Base-by-base conservation (phyloP, 768 basidiomycete species). In the Mycena sanguinolenta region DNA sequence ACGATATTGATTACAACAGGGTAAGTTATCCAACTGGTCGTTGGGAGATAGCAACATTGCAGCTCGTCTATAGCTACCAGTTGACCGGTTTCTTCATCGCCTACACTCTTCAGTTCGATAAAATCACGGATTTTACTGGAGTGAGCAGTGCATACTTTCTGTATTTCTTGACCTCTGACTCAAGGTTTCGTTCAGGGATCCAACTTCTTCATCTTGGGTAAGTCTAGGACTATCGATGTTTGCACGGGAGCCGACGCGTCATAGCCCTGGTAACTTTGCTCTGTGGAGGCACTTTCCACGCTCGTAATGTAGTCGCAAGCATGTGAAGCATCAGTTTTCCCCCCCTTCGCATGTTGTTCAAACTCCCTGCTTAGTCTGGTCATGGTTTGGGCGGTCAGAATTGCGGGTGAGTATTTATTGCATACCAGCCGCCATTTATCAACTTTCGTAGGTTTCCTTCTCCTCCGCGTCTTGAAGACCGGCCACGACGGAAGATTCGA, bases 71-170 rank as follows among this genome's bases (percentile, higher is more conserved):
- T 17, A 30, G 39, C 42, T 93, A 88, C 76, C 92, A 92, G 75
- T 81, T 89, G 5, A 67, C 81, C 1, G 91, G 91, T 9, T 92
- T 92, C 73, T 83, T 85, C 5, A 88, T 92, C 63, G 90, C 91
- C 9, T 92, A 89, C 88, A 88, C 88, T 0, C 81, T 90, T 44
- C 87, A 91, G 81, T 91, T 92, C 73, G 91, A 93, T 79, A 92
- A 93, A 77, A 89, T 92, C 53, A 92, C 91, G 16, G 91, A 92
- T 78, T 89, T 91, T 66, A 90, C 88, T 3, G 89, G 89, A 71
- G 86, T 72, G 50, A 13, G 87, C 28, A 34, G 32, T 34, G 32
- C 4, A 34, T 5, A 34, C 32, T 34, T 34, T 34, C 32, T 34
- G 10, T 34, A 34, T 34, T n/a, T 10, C 32, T 34, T 4, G 10